phyloP scores from a whole-genome alignment of 1,284 basidiomycete genomes.

The Apiotrichum brassicae region DNA sequence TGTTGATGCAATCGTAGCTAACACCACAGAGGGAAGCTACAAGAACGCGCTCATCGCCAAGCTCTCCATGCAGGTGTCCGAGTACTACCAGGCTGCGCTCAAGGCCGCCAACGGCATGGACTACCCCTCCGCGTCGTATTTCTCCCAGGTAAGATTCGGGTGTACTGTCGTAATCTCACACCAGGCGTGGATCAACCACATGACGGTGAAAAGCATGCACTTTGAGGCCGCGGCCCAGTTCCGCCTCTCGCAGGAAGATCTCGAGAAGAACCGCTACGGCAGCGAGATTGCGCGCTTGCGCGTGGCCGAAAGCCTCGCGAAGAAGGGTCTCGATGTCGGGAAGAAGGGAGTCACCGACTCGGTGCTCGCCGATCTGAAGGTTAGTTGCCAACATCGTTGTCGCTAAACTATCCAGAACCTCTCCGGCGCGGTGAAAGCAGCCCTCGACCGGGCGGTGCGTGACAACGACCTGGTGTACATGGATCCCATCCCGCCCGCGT shows the following conservation, averaged over 20 bases:
- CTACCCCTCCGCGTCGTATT: constrained; percentile 41
- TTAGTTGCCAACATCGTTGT: constrained; percentile 34
- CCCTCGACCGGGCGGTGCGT: constrained; percentile 62
- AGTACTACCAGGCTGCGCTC: constrained; percentile 60
- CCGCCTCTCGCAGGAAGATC: constrained; percentile 81
- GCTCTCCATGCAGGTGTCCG: constrained; percentile 67
- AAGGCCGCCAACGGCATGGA: constrained; percentile 54
- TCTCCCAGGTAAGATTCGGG: constrained; percentile 35
- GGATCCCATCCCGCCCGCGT: constrained; percentile 68
- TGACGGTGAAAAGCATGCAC: constrained; percentile 76
- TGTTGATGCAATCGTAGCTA: background rate
- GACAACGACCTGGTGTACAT: constrained; percentile 98
- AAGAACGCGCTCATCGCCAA: constrained; percentile 84
- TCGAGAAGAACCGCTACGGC: constrained; percentile 80
- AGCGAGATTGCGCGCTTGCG: constrained; percentile 69
- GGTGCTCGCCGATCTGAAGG: constrained; percentile 71
- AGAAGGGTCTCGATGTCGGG: constrained; percentile 66
- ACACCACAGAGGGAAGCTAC: constrained; percentile 55
- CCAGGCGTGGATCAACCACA: constrained; percentile 73
- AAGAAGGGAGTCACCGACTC: constrained; percentile 58
- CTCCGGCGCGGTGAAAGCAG: constrained; percentile 56
- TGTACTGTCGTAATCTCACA: no score
- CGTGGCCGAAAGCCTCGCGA: constrained; percentile 61
- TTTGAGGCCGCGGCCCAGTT: constrained; percentile 87
- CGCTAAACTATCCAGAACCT: constrained; percentile 54